phyloP scores from a whole-genome alignment of 345 rosid species.

The Linum tenue region DNA sequence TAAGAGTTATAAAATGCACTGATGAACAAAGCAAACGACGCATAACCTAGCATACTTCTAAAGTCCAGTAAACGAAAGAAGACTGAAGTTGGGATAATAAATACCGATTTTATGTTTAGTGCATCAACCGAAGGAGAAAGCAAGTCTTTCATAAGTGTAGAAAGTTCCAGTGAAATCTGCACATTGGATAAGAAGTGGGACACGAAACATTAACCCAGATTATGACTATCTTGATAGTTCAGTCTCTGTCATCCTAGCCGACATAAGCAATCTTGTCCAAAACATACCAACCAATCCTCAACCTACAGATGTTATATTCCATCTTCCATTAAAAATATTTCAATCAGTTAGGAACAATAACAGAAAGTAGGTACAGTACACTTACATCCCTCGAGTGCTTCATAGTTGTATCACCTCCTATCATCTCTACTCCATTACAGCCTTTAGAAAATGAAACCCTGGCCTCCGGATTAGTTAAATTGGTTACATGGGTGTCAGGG shows the following conservation, averaged over 20 bases:
- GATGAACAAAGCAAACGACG: not conserved
- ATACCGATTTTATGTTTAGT: conserved; percentile 47
- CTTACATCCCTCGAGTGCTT: conserved; percentile 61
- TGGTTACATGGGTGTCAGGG: conserved; percentile 25
- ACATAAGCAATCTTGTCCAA: not conserved
- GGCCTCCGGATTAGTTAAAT: conserved; percentile 18
- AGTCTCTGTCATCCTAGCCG: not conserved
- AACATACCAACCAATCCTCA: conserved; percentile 1
- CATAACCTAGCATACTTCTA: not conserved
- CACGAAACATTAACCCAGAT: not conserved
- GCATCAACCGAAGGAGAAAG: conserved; percentile 38
- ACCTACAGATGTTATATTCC: not conserved
- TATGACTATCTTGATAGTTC: not conserved
- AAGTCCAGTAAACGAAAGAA: conserved; percentile 11
- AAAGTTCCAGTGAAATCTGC: conserved; percentile 59
- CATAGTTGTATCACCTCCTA: conserved; percentile 20
- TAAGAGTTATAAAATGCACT: not conserved
- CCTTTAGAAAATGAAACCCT: conserved; percentile 26
- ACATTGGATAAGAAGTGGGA: conserved; percentile 10
- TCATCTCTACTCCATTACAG: conserved; percentile 22
- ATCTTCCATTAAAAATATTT: not conserved
- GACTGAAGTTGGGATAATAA: conserved; percentile 5
- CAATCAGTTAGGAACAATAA: conserved; percentile 5
- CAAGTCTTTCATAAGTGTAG: conserved; percentile 37
- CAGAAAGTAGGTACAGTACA: conserved; percentile 13